These are phyloP conservation scores for Dioscorea dumetorum DNA, from an alignment of 106 monocot genomes.

Conservation along the genomic window DNA sequence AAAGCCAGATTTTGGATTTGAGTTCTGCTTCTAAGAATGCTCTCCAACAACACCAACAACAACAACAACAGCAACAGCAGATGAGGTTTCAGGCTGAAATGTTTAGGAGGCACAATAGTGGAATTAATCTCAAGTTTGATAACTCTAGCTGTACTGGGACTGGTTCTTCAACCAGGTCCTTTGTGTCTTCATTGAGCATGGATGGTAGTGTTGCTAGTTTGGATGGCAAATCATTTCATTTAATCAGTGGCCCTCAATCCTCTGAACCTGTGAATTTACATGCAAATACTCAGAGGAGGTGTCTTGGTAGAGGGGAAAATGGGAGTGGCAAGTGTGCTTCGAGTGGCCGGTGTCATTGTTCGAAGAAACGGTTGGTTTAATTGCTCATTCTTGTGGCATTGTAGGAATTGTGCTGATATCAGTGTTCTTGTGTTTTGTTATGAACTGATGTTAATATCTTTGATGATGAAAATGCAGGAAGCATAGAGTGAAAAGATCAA, in stretches of 20 bases:
- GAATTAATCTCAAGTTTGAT: constrained; percentile 77
- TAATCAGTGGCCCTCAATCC: constrained; percentile 58
- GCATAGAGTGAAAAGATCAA: constrained; percentile 69
- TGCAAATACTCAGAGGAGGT: constrained; percentile 38
- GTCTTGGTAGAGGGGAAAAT: constrained; percentile 52
- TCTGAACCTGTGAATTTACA: constrained; percentile 38
- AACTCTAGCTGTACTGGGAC: constrained; percentile 60
- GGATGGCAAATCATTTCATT: constrained; percentile 49
- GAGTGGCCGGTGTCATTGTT: constrained; percentile 70
- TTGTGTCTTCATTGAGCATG: constrained; percentile 79
- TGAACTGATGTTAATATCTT: not conserved
- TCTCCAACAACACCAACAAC: not conserved
- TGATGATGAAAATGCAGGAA: constrained; percentile 35
- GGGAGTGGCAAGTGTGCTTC: constrained; percentile 57
- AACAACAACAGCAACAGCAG: constrained; percentile 31
- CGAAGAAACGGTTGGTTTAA: constrained; percentile 68
- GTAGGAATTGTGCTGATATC: no score
- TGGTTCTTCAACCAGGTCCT: constrained; percentile 64
- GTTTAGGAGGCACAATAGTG: constrained; percentile 41
- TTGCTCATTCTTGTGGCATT: not conserved
- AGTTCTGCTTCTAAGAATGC: no score
- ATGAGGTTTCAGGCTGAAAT: constrained; percentile 74
- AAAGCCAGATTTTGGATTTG: not conserved
- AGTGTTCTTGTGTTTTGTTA: not conserved
- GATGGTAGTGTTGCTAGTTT: constrained; percentile 65